These are phyloP conservation scores for Niveomyces coronatus DNA, from an alignment of 2,329 filamentous ascomycete species.

Conservation along the genomic window DNA sequence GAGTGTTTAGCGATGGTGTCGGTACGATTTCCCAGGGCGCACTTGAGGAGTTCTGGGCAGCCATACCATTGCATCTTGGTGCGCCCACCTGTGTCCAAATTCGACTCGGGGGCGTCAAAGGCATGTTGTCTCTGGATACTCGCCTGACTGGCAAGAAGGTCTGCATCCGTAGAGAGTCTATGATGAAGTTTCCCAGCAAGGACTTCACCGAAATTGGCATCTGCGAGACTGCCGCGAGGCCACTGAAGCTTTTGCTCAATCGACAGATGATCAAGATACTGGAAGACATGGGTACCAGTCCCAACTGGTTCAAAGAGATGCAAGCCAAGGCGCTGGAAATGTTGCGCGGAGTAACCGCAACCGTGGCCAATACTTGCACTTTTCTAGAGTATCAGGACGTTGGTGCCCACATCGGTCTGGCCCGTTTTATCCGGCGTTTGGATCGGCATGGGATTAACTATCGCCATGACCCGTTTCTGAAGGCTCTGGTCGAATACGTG, in stretches of 20 bases:
- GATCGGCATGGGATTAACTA: conserved; percentile 52
- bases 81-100: conserved; percentile 64
- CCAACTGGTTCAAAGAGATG: conserved; percentile 49
- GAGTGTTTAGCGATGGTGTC: conserved; percentile 70
- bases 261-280: conserved; percentile 77
- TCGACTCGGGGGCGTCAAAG: conserved; percentile 63
- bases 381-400: conserved; percentile 56
- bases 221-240: conserved; percentile 57
- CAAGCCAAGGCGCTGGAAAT: conserved; percentile 52
- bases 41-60: conserved; percentile 47
- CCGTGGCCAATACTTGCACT: conserved; percentile 48
- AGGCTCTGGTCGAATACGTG: conserved; percentile 57
- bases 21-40: conserved; percentile 59
- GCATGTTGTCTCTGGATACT: conserved; percentile 63
- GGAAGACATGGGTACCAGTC: conserved; percentile 59
- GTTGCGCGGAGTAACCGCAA: conserved; percentile 49
- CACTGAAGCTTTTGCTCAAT: conserved; percentile 63
- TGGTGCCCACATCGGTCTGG: conserved; percentile 49
- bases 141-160: conserved; percentile 48
- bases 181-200: conserved; percentile 64
- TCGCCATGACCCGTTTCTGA: conserved; percentile 57
- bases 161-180: conserved; percentile 54
- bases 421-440: conserved; percentile 51
- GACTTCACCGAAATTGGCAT: conserved; percentile 53
- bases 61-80: conserved; percentile 35